Evolutionary conservation across 306 rosid genomes (phyloP), one percentile per base, ranked within the genome.

Genomic region (Mimosa pudica): DNA sequence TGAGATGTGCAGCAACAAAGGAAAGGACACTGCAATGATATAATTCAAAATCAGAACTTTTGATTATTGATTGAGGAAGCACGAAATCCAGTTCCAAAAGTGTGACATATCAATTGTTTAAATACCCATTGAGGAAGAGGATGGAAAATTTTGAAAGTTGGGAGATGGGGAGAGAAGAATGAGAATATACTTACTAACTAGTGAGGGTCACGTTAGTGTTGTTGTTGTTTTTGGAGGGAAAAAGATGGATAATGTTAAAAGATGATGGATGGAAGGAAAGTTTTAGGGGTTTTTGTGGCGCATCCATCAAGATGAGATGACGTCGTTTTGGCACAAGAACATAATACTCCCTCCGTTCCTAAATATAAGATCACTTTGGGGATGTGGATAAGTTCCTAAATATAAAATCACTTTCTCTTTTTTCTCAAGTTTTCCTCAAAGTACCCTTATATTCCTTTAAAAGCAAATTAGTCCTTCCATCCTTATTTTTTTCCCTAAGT

Each of bases 1-100:
- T 80, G 47, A 46, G 62, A 20, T 87, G 61, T n/a, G 75, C 88
- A 0, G 94, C 97, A 90, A 93, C 80, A 33, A 92, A 55, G 94
- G 96, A 78, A 94, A 89, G 30, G 75, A 88, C 96, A 65, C 96
- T 92, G 96, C 61, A 55, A 17, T 84, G 78, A 64, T 61, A 71
- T 67, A 66, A 45, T 52, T 49, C 42, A 38, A 38, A 38, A 38
- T 38, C 42, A 38, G 5, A 38, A 38, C 42, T 38, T 38, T 38
- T 38, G 4, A 38, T 38, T 38, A 38, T 38, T 38, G 42, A 38
- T 38, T 38, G 42, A 5, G 30, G 30, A 24, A 38, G 42, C 5
- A 38, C 1, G 4, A 49, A 49, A 2, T 49, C 55, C 55, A 49
- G 3, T 49, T 49, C 55, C 55, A 49, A 49, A 49, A 49, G 4